Conservation (phyloP, 495 filamentous ascomycete species). For the Chaetomium fimeti region DNA sequence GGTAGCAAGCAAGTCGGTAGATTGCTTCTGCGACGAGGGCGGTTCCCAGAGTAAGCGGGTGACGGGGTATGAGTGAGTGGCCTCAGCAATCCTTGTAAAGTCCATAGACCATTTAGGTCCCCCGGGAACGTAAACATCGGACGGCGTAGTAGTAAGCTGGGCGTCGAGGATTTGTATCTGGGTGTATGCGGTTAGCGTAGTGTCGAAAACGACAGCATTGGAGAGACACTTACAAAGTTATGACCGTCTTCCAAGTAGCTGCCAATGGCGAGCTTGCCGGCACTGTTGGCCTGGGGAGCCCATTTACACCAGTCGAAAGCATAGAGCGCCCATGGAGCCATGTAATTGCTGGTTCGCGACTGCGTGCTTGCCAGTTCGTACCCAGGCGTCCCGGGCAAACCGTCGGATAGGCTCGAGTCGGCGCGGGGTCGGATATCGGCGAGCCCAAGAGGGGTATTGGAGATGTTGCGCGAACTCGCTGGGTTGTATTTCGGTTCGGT, state of each 20-base stretch:
- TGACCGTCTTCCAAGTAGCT: conserved; percentile 98
- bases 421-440: conserved; percentile 81
- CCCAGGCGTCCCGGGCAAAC: conserved; percentile 52
- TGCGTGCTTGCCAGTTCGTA: conserved; percentile 53
- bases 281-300: conserved; percentile 73
- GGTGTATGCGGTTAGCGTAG: background rate
- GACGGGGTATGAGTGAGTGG: conserved; percentile 95
- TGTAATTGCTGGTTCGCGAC: conserved; percentile 71
- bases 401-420: conserved; percentile 72
- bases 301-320: conserved; percentile 99
- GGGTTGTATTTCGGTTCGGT: conserved; percentile 63
- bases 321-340: conserved; percentile 93
- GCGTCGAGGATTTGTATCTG: conserved; percentile 98
- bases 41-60: conserved; percentile 97
- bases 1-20: conserved; percentile 92
- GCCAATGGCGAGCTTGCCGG: conserved; percentile 89
- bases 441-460: conserved; percentile 84
- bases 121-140: conserved; percentile 69
- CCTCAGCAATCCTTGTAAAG: conserved; percentile 93
- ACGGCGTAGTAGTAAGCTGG: conserved; percentile 66
- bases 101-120: conserved; percentile 74
- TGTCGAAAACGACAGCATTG: no score
- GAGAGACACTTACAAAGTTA: conserved; percentile 72
- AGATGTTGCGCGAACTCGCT: conserved; percentile 68
- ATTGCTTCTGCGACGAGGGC: conserved; percentile 92